These are phyloP conservation scores for Citrullus colocynthis DNA, from an alignment of 306 rosid genomes.

Conservation along the genomic window DNA sequence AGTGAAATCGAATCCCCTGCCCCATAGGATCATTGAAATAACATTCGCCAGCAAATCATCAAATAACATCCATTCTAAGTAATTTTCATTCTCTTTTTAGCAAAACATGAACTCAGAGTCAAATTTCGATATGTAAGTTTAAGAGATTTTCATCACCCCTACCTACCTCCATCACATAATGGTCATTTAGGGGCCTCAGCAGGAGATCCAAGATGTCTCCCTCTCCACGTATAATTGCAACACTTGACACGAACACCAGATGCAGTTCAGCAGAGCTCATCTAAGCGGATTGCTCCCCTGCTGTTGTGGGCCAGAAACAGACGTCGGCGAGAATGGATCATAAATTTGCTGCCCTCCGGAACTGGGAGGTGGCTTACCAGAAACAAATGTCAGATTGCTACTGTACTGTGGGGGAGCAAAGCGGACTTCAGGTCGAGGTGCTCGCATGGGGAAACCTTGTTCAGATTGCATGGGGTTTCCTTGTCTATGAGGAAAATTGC, in stretches of 20 bases:
- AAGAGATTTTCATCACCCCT: neutral
- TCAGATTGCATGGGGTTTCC: slow-evolving; percentile 30
- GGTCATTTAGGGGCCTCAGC: neutral
- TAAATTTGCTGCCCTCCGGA: slow-evolving; percentile 65
- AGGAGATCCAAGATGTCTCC: neutral
- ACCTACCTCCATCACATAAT: neutral
- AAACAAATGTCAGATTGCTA: slow-evolving; percentile 26
- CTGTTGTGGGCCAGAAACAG: slow-evolving; percentile 26
- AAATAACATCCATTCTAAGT: neutral
- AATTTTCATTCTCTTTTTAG: neutral
- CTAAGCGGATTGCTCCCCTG: slow-evolving; percentile 28
- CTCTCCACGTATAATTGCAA: neutral
- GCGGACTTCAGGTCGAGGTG: slow-evolving; percentile 24
- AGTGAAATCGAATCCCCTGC: neutral
- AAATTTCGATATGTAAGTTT: neutral
- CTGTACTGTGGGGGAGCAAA: slow-evolving; percentile 29
- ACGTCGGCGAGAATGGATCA: slow-evolving; percentile 90
- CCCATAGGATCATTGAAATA: neutral
- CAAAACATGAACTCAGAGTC: neutral
- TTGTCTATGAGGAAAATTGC: slow-evolving; percentile 26
- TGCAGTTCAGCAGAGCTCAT: neutral
- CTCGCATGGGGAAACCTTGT: slow-evolving; percentile 31
- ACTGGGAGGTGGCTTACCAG: slow-evolving; percentile 31
- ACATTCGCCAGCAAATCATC: neutral
- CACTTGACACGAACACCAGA: neutral